Conservation (phyloP, 208 protist species). For the Trypanosoma lewisi region DNA sequence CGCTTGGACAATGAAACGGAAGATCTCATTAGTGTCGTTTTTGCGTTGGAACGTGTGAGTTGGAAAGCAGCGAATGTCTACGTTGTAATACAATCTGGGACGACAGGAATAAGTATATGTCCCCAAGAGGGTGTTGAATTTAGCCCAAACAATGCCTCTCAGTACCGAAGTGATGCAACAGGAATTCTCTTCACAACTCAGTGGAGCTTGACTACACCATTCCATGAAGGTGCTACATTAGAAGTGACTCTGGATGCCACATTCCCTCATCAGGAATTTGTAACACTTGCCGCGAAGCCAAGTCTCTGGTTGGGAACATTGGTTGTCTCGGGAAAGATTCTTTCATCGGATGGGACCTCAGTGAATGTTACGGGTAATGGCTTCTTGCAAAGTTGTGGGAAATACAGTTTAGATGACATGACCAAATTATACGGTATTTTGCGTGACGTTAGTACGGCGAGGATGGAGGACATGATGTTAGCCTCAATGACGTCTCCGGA, state of each 20-base stretch:
- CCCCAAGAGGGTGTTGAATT: slow-evolving; percentile 29
- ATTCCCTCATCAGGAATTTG: slow-evolving; percentile 56
- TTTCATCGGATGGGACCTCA: slow-evolving; percentile 30
- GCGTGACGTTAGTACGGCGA: slow-evolving; percentile 26
- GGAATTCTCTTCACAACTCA: slow-evolving; percentile 39
- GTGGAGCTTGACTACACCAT: slow-evolving; percentile 36
- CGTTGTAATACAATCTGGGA: slow-evolving; percentile 32
- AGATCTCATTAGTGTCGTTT: slow-evolving; percentile 34
- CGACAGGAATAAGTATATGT: slow-evolving; percentile 28
- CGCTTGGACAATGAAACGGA: slow-evolving; percentile 45
- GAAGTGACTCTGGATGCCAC: slow-evolving; percentile 35
- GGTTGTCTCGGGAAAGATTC: slow-evolving; percentile 31
- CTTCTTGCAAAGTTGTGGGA: slow-evolving; percentile 38
- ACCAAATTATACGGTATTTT: slow-evolving; percentile 28
- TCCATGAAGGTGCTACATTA: slow-evolving; percentile 23
- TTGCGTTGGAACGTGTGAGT: slow-evolving; percentile 16
- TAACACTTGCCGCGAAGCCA: slow-evolving; percentile 39
- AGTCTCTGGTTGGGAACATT: slow-evolving; percentile 56
- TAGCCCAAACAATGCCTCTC: slow-evolving; percentile 14
- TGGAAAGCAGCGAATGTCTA: slow-evolving; percentile 12
- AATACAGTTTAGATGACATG: slow-evolving; percentile 23
- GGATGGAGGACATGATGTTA: slow-evolving; percentile 31
- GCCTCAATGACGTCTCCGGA: slow-evolving; percentile 23
- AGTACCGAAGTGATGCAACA: slow-evolving; percentile 38
- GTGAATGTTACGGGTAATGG: slow-evolving; percentile 40